Conservation (phyloP, 2,329 filamentous ascomycete species). For the Aspergillus niger region DNA sequence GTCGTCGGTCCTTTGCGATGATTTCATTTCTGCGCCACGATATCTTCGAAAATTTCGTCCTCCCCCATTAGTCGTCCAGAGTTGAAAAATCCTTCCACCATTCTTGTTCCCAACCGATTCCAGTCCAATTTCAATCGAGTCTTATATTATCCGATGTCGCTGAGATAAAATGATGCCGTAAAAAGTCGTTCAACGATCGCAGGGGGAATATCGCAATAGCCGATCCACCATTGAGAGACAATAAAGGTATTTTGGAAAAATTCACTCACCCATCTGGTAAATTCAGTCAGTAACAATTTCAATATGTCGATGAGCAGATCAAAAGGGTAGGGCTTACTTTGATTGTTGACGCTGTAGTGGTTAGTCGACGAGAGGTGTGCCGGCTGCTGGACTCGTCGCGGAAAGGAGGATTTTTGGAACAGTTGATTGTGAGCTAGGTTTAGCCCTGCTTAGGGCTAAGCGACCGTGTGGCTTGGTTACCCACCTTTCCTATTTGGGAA, state of each 20-base stretch:
- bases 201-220: constrained; percentile 27
- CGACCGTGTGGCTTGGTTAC: constrained; percentile 31
- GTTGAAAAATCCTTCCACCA: constrained; percentile 4
- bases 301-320: constrained; percentile 17
- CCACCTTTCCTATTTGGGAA: constrained; percentile 32
- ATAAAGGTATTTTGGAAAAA: constrained; percentile 24
- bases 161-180: constrained; percentile 6
- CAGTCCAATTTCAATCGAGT: not conserved
- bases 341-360: constrained; percentile 53
- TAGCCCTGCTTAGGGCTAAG: constrained; percentile 48
- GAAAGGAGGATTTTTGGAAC: constrained; percentile 47
- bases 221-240: constrained; percentile 32
- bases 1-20: constrained; percentile 15
- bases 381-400: constrained; percentile 38
- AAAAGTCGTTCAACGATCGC: constrained; percentile 30
- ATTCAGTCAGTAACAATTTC: constrained; percentile 31
- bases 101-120: not conserved
- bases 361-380: constrained; percentile 42
- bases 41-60: not conserved
- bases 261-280: constrained; percentile 64
- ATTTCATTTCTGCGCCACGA: constrained; percentile 14
- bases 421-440: constrained; percentile 43
- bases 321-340: constrained; percentile 48
- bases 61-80: not conserved
- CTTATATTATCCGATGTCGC: constrained; percentile 2